Evolutionary conservation across 2,329 filamentous ascomycete genomes (phyloP).

Genomic region (Monosporascus sp.): DNA sequence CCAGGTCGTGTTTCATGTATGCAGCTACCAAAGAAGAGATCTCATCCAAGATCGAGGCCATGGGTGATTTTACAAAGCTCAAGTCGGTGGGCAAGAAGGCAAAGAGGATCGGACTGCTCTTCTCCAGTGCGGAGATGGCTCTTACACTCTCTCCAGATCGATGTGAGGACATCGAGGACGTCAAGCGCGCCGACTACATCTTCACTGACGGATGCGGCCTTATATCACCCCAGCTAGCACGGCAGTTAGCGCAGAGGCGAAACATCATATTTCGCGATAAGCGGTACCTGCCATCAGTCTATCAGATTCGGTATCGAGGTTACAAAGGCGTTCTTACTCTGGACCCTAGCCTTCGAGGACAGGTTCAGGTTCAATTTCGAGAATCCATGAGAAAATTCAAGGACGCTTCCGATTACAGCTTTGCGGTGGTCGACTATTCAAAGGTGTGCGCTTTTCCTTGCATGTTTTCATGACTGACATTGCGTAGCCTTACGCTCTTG

Average conservation of each 20-base stretch:
- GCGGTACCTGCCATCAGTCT: slow-evolving; percentile 34
- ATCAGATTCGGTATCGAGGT: slow-evolving; percentile 36
- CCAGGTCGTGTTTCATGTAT: slow-evolving; percentile 33
- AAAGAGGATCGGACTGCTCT: slow-evolving; percentile 37
- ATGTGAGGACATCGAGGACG: slow-evolving; percentile 33
- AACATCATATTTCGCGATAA: slow-evolving; percentile 30
- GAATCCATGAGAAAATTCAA: slow-evolving; percentile 38
- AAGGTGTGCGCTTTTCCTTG: slow-evolving; percentile 22
- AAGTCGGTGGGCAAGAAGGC: slow-evolving; percentile 38
- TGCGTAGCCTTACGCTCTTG: slow-evolving; percentile 32
- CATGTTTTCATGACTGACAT: neutral
- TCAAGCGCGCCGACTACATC: slow-evolving; percentile 30
- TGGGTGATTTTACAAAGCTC: slow-evolving; percentile 35
- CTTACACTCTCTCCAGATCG: slow-evolving; percentile 27
- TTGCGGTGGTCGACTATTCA: slow-evolving; percentile 35
- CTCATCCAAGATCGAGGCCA: slow-evolving; percentile 25
- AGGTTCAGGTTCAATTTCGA: slow-evolving; percentile 19
- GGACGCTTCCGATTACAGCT: slow-evolving; percentile 29
- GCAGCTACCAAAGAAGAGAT: slow-evolving; percentile 30
- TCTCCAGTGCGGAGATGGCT: slow-evolving; percentile 30
- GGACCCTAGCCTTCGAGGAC: slow-evolving; percentile 23
- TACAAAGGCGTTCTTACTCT: slow-evolving; percentile 38
- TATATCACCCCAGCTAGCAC: slow-evolving; percentile 28
- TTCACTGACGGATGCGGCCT: slow-evolving; percentile 39
- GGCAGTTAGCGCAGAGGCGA: slow-evolving; percentile 25